These are phyloP conservation scores for Sonneratia alba DNA, from an alignment of 345 rosid genomes.

Conservation along the genomic window DNA sequence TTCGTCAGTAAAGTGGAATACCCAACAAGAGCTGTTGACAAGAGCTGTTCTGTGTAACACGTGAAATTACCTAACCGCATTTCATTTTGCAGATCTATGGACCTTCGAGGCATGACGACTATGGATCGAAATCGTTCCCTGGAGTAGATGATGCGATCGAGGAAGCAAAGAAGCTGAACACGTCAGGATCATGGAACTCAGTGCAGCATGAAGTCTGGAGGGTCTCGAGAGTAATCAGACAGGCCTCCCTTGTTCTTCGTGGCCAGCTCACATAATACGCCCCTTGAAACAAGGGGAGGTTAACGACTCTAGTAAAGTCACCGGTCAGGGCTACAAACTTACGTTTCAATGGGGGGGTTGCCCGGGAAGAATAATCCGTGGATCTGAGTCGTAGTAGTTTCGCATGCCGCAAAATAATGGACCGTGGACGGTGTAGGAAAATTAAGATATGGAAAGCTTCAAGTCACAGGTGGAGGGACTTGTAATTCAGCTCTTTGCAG, in stretches of 20 bases:
- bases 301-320: neutral
- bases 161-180: slow-evolving; percentile 38
- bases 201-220: slow-evolving; percentile 85
- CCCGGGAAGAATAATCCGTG: neutral
- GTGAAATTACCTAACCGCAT: neutral
- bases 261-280: slow-evolving; percentile 49
- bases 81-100: slow-evolving; percentile 46
- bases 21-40: too few relatives aligned
- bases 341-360: neutral
- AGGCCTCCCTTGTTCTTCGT: slow-evolving; percentile 51
- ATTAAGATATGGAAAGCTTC: neutral
- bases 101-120: slow-evolving; percentile 61
- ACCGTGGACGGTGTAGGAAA: neutral
- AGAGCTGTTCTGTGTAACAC: too few relatives aligned
- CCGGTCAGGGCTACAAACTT: neutral
- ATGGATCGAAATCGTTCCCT: slow-evolving; percentile 68
- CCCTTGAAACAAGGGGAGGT: neutral
- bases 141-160: slow-evolving; percentile 68
- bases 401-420: neutral
- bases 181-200: slow-evolving; percentile 42
- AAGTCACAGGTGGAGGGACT: neutral
- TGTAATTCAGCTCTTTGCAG: neutral
- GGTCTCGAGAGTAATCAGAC: slow-evolving; percentile 59
- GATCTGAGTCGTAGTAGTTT: neutral
- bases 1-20: too few relatives aligned